Evolutionary conservation across 805 yeast genomes (phyloP), one percentile per base, ranked within the genome.

Genomic region (Teunomyces lycoperdinae): DNA sequence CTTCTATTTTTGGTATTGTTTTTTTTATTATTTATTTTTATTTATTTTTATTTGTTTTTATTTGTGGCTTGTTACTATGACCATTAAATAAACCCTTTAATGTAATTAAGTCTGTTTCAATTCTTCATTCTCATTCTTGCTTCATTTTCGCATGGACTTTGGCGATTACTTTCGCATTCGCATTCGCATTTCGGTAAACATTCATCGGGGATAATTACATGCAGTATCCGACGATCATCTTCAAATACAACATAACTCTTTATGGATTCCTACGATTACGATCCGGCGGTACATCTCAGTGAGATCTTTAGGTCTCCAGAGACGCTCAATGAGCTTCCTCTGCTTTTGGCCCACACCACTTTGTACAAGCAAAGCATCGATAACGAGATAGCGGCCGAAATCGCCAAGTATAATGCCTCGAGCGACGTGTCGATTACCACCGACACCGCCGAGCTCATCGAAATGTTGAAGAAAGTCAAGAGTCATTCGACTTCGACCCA

Each of bases 401-500:
- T 74, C n/a, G 48, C 56, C 20, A 52, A 67, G 20, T 74, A 73
- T 49, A 63, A 68, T 30, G 50, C 56, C 46, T 28, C 57, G 58
- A n/a, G 44, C 52, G 10, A 52, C 52, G 6, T 53, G 50, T 27
- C 56, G 2, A 50, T 56, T 50, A 61, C 24, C 45, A 62, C 48
- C 35, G 74, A 80, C 42, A 65, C 82, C 42, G 57, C 60, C 2
- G 51, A 57, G 4, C 64, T 84, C 33, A 66, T 81, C 13, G 49
- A 60, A 0, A 73, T 78, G 42, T 78, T 84, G 46, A 64, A 70
- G 14, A 66, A 67, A 6, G 78, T 85, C 40, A 76, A 79, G 52
- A 45, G 54, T 5, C 66, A 78, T 41, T 81, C 91, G 0, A 56
- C 59, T 6, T 56, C 66, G 4, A 86, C 95, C 0, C 89, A 85